Conservation (phyloP, 345 rosid genomes). For the Brassica nigra region DNA sequence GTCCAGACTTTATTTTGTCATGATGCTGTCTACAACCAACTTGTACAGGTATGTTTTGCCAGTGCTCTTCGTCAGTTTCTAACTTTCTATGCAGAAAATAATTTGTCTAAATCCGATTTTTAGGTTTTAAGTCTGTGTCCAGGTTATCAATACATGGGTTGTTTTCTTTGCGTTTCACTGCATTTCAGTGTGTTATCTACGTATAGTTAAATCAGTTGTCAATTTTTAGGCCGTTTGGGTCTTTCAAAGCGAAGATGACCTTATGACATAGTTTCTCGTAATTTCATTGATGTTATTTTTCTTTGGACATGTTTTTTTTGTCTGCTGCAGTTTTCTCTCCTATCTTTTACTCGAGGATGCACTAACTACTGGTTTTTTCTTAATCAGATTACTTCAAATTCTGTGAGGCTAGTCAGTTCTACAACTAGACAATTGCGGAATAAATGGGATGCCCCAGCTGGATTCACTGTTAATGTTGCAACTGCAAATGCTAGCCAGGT, state of each 20-base stretch:
- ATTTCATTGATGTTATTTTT: not conserved
- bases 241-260: not conserved
- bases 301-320: not conserved
- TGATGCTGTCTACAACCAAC: constrained; percentile 86
- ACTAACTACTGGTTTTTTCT: constrained; percentile 15
- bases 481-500: constrained; percentile 97
- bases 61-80: constrained; percentile 6
- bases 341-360: constrained; percentile 1
- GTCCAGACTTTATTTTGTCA: constrained; percentile 95
- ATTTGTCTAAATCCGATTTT: not conserved
- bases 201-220: not conserved
- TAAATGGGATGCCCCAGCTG: constrained; percentile 83
- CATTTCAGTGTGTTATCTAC: not conserved
- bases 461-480: constrained; percentile 84
- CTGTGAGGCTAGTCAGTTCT: constrained; percentile 81
- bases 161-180: constrained; percentile 10
- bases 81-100: not conserved
- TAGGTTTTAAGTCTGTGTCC: not conserved
- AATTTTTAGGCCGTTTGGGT: not conserved
- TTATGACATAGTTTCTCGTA: not conserved
- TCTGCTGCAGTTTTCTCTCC: not conserved
- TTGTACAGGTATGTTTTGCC: constrained; percentile 68
- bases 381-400: constrained; percentile 82
- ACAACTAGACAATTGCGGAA: constrained; percentile 64
- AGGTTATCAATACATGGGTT: not conserved